A percentile compares a stretch with the other conserved stretches of the same genome.
phyloP scores from a whole-genome alignment of 441 rosid genomes.

The Pelargonium fulgidum region DNA sequence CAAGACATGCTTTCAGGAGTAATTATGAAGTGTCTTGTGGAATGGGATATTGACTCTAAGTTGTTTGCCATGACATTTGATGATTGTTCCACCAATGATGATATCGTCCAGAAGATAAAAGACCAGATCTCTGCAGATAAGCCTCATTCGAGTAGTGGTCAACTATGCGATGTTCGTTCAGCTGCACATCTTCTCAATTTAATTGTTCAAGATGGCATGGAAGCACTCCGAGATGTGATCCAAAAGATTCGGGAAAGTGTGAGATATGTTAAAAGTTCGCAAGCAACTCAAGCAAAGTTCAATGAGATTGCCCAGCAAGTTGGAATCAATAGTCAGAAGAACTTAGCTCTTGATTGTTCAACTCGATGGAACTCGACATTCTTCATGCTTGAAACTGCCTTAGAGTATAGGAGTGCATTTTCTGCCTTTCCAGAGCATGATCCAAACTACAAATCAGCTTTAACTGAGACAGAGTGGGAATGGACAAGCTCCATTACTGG shows the following conservation, averaged over 20 bases:
- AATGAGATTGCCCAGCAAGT: conserved; percentile 62
- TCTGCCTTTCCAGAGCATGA: conserved; percentile 58
- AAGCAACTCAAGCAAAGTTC: conserved; percentile 52
- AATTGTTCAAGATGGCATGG: conserved; percentile 62
- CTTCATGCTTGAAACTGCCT: conserved; percentile 65
- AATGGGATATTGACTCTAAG: conserved; percentile 81
- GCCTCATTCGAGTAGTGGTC: conserved; percentile 49
- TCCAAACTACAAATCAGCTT: conserved; percentile 39
- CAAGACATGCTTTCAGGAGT: conserved; percentile 84
- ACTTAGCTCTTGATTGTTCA: conserved; percentile 57
- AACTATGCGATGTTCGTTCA: conserved; percentile 65
- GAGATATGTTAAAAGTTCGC: conserved; percentile 74
- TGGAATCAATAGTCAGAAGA: conserved; percentile 52
- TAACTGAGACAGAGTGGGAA: conserved; percentile 77
- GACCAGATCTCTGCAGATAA: conserved; percentile 55
- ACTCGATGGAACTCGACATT: conserved; percentile 65
- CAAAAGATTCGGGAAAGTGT: conserved; percentile 69
- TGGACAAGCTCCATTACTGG: conserved; percentile 50
- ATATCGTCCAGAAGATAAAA: conserved; percentile 55
- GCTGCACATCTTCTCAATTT: conserved; percentile 57
- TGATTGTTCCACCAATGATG: conserved; percentile 51
- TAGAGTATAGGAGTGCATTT: conserved; percentile 58
- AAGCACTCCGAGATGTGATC: conserved; percentile 50
- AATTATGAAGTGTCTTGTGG: conserved; percentile 59
- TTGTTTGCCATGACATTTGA: conserved; percentile 80